Conservation (phyloP, 164 flowering plant species). For the Cinnamomum micranthum region DNA sequence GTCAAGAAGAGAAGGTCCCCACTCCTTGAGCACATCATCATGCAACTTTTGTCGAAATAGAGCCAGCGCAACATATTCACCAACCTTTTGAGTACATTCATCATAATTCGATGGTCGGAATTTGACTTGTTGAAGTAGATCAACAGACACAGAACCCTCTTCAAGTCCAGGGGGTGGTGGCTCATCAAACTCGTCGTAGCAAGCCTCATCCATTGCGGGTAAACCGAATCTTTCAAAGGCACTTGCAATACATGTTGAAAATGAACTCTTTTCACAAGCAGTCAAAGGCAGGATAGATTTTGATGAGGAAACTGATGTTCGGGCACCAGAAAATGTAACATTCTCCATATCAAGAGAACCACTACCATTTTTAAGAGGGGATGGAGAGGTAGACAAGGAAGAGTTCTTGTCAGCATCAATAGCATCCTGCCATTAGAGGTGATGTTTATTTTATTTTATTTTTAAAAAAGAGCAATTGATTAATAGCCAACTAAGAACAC, state of each 20-base stretch:
- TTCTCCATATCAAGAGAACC: constrained; percentile 17
- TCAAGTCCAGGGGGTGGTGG: constrained; percentile 65
- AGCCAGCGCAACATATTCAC: constrained; percentile 50
- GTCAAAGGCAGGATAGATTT: constrained; percentile 4
- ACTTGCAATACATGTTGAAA: constrained; percentile 20
- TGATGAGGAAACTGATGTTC: constrained; percentile 7
- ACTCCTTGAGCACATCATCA: constrained; percentile 52
- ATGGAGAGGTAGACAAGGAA: constrained; percentile 7
- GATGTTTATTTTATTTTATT: too few species aligned
- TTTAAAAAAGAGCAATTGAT: not conserved
- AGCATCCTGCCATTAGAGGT: constrained; percentile 30
- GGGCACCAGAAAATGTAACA: constrained; percentile 15
- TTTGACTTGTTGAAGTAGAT: constrained; percentile 19
- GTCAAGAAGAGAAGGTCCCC: constrained; percentile 36
- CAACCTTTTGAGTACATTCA: constrained; percentile 33
- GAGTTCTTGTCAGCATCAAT: constrained; percentile 5
- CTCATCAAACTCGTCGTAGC: constrained; percentile 33
- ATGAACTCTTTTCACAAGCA: constrained; percentile 9
- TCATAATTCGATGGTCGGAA: constrained; percentile 31
- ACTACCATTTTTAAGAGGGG: constrained; percentile 8
- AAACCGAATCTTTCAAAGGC: constrained; percentile 43
- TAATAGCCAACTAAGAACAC: not conserved
- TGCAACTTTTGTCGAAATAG: constrained; percentile 71
- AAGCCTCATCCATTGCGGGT: constrained; percentile 22
- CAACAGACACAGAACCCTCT: constrained; percentile 12